These are phyloP conservation scores for Colletotrichum sp. DNA, from an alignment of 2,329 filamentous ascomycete species.

Conservation along the genomic window DNA sequence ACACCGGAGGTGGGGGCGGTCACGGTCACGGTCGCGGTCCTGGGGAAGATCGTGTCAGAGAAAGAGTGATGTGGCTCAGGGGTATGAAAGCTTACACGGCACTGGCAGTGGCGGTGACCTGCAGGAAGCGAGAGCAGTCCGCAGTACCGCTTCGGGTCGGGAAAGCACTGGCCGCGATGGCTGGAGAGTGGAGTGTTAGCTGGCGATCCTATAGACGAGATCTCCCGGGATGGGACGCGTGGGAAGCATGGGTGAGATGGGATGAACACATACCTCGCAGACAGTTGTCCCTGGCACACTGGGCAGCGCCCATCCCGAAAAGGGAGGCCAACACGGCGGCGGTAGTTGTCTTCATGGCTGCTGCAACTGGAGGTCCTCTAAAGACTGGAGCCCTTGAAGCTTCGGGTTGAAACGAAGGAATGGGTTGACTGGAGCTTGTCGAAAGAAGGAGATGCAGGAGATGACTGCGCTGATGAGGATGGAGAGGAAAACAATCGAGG, in stretches of 20 bases:
- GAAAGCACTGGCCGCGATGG: constrained; percentile 13
- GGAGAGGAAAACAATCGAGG: background rate
- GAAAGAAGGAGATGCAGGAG: constrained; percentile 10
- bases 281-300: constrained; percentile 21
- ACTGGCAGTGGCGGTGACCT: constrained; percentile 3
- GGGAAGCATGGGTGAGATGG: background rate
- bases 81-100: background rate
- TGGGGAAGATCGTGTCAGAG: background rate
- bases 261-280: constrained; percentile 4
- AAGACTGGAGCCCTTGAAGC: constrained; percentile 2
- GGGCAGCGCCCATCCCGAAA: constrained; percentile 15
- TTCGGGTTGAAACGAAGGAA: constrained; percentile 6
- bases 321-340: constrained; percentile 20
- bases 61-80: background rate
- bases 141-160: constrained; percentile 8
- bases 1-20: constrained; percentile 10
- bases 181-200: background rate
- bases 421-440: constrained; percentile 15
- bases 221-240: background rate
- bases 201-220: background rate
- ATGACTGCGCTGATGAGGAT: constrained; percentile 14
- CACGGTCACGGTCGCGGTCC: constrained; percentile 9
- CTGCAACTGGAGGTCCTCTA: background rate
- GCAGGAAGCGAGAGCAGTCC: constrained; percentile 12
- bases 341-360: constrained; percentile 18